phyloP scores from a whole-genome alignment of 495 filamentous ascomycete species.

The Neurospora intermedia region DNA sequence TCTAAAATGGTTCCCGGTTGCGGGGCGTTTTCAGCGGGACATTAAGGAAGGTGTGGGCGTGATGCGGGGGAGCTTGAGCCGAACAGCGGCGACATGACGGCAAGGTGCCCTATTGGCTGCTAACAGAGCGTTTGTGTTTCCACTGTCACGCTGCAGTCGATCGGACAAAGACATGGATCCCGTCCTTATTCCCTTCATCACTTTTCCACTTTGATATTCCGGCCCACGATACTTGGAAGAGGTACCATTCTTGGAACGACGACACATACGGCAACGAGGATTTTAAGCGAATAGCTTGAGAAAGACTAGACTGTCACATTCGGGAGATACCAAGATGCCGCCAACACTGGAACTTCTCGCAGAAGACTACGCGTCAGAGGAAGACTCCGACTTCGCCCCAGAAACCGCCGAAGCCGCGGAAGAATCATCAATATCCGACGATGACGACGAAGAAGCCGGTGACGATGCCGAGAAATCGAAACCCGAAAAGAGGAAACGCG shows the following conservation, averaged over 20 bases:
- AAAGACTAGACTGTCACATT: not conserved
- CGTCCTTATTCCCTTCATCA: not conserved
- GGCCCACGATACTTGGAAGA: not conserved
- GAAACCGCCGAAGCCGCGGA: conserved; percentile 38
- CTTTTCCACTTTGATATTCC: not conserved
- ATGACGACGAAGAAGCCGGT: conserved; percentile 26
- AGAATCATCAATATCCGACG: conserved; percentile 35
- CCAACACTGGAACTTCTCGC: conserved; percentile 26
- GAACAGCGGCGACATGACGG: conserved; percentile 5
- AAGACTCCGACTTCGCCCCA: conserved; percentile 67
- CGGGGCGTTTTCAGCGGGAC: not conserved
- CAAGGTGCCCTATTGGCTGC: not conserved
- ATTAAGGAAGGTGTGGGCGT: not conserved
- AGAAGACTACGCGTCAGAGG: conserved; percentile 57
- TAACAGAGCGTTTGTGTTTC: not conserved
- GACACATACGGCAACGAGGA: not conserved
- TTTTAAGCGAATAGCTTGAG: not conserved
- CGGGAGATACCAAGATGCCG: conserved; percentile 1
- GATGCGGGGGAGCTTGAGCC: conserved; percentile 3
- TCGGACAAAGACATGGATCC: not conserved
- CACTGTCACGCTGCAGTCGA: not conserved
- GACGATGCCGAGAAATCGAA: not conserved
- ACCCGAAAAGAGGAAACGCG: conserved; percentile 26
- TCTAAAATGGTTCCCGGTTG: not conserved
- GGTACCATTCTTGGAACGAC: not conserved